phyloP scores from a whole-genome alignment of 306 rosid species.

The Dalbergia cultrata region DNA sequence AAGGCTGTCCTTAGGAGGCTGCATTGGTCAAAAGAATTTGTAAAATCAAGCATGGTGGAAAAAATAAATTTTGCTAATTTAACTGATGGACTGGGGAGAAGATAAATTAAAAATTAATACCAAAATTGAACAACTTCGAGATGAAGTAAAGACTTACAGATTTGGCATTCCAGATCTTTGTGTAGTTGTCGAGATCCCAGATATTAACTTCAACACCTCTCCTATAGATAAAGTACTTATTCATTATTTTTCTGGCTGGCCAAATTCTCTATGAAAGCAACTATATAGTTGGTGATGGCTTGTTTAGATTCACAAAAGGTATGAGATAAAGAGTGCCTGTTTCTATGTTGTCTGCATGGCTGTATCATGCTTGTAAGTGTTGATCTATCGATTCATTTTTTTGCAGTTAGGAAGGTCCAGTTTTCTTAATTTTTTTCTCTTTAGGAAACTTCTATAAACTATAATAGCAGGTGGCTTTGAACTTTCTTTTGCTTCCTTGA shows the following conservation, averaged over 20 bases:
- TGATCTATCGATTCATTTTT: conserved; percentile 16
- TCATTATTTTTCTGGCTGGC: neutral
- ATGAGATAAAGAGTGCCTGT: neutral
- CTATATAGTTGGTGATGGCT: neutral
- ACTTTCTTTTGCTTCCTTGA: conserved; percentile 35
- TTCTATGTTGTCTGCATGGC: neutral
- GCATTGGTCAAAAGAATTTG: conserved; percentile 47
- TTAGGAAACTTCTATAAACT: conserved; percentile 24
- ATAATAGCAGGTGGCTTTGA: neutral
- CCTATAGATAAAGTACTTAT: conserved; percentile 55
- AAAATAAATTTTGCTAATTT: neutral
- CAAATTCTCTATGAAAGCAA: conserved; percentile 31
- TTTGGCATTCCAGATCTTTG: conserved; percentile 88
- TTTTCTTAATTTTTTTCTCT: conserved; percentile 4
- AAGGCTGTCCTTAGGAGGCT: conserved; percentile 91
- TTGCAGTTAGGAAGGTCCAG: neutral
- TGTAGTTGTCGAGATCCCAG: conserved; percentile 79
- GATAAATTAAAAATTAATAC: conserved; percentile 19
- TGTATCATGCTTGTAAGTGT: conserved; percentile 2
- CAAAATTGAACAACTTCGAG: neutral
- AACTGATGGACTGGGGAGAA: conserved; percentile 26
- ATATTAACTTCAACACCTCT: conserved; percentile 85
- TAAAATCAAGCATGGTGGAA: conserved; percentile 10
- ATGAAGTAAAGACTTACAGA: conserved; percentile 64
- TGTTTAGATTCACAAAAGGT: conserved; percentile 21